A percentile compares a stretch with the other conserved stretches of the same genome.
Evolutionary conservation across 179 eudicot genomes (phyloP).

Genomic region (Silene vulgaris): DNA sequence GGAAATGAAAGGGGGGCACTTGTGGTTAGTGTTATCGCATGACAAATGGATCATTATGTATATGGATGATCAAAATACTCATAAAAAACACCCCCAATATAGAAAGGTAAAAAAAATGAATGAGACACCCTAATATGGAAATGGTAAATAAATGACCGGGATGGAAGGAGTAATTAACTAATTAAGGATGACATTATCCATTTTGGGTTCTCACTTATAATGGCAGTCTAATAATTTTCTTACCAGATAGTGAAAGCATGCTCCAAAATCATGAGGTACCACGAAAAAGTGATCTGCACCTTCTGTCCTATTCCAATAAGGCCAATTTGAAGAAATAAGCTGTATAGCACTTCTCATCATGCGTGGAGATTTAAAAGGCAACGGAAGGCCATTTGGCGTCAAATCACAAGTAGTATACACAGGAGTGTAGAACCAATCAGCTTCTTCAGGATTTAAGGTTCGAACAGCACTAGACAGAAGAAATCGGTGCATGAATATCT

Average conservation of each 20-base stretch:
- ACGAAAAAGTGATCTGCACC: constrained; percentile 96
- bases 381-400: constrained; percentile 86
- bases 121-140: too few relatives aligned
- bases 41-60: too few relatives aligned
- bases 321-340: constrained; percentile 94
- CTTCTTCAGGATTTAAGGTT: constrained; percentile 91
- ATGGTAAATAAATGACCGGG: too few relatives aligned
- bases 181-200: too few relatives aligned
- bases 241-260: constrained; percentile 90
- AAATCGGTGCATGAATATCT: constrained; percentile 88
- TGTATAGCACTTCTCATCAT: constrained; percentile 98
- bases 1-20: too few relatives aligned
- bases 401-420: constrained; percentile 85
- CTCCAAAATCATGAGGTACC: constrained; percentile 84
- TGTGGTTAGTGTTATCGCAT: too few relatives aligned
- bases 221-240: constrained; percentile 10
- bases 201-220: neutral
- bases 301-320: constrained; percentile 92
- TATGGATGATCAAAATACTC: too few relatives aligned
- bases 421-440: constrained; percentile 95
- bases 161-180: too few relatives aligned
- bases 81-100: too few relatives aligned
- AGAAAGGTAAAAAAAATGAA: too few relatives aligned
- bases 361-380: constrained; percentile 93
- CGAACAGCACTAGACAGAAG: constrained; percentile 74